Percentiles rank a stretch among this genome's conserved stretches.
Evolutionary conservation across 2,329 filamentous ascomycete species (phyloP).

Genomic region (Harringtonia lauricola): DNA sequence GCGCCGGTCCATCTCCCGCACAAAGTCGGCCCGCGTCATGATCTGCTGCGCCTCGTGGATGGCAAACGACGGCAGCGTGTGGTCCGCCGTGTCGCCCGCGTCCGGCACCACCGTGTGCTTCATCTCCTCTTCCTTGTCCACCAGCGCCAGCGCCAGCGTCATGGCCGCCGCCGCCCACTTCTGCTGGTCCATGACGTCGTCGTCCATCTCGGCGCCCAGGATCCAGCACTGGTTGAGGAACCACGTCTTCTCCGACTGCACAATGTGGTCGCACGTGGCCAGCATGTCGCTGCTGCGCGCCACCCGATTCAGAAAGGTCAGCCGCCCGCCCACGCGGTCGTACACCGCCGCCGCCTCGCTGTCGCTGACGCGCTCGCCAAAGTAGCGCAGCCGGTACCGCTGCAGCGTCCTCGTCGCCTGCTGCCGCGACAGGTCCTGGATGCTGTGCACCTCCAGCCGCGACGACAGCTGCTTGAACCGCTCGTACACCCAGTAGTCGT

Average conservation of each 20-base stretch:
- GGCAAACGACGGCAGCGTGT: conserved; percentile 69
- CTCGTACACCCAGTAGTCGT: conserved; percentile 99
- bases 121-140: conserved; percentile 53
- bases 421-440: conserved; percentile 69
- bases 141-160: conserved; percentile 81
- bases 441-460: conserved; percentile 84
- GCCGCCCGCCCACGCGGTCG: conserved; percentile 71
- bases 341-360: conserved; percentile 67
- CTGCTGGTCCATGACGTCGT: conserved; percentile 60
- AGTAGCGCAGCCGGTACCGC: conserved; percentile 74
- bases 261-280: conserved; percentile 56
- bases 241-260: conserved; percentile 61
- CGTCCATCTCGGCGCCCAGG: conserved; percentile 58
- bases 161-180: conserved; percentile 91
- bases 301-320: conserved; percentile 81
- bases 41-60: conserved; percentile 79
- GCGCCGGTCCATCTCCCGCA: conserved; percentile 81
- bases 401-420: conserved; percentile 67
- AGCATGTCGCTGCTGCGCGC: conserved; percentile 81
- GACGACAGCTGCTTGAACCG: conserved; percentile 85
- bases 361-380: conserved; percentile 44
- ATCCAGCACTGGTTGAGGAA: conserved; percentile 69
- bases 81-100: not conserved
- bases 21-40: conserved; percentile 94
- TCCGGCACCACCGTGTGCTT: not conserved